A percentile compares a stretch with the other conserved stretches of the same genome.
Evolutionary conservation across 2,329 filamentous ascomycete species (phyloP).

Genomic region (Colletotrichum theobromicola): DNA sequence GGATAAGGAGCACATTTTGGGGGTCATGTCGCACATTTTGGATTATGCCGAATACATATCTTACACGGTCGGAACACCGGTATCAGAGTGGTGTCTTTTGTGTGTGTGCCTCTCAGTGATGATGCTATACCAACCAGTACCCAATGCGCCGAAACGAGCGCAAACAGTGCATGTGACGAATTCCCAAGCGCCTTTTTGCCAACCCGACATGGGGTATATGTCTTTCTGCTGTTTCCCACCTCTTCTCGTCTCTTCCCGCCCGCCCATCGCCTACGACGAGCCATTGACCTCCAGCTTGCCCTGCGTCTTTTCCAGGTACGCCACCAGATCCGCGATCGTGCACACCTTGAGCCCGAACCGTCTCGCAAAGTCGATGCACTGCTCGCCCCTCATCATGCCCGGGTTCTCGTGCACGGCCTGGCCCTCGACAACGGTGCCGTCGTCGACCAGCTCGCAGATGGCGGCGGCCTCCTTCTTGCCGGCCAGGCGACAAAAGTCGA

Average conservation of each 20-base stretch:
- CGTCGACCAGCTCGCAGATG: constrained; percentile 91
- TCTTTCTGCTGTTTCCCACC: neutral
- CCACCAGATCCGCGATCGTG: constrained; percentile 90
- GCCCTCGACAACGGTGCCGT: constrained; percentile 75
- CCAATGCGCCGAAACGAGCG: neutral
- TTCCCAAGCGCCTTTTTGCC: neutral
- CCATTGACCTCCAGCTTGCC: constrained; percentile 59
- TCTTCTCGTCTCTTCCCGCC: neutral
- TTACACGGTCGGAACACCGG: neutral
- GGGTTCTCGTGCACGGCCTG: constrained; percentile 67
- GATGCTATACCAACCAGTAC: neutral
- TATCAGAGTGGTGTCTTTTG: neutral
- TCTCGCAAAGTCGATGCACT: constrained; percentile 85
- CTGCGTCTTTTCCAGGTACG: constrained; percentile 78
- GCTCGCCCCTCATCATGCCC: constrained; percentile 93
- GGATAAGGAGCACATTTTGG: neutral
- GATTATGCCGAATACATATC: neutral
- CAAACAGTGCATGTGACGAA: neutral
- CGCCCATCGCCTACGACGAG: constrained; percentile 15
- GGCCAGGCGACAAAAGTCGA: constrained; percentile 87
- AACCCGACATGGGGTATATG: neutral
- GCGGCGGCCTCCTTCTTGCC: constrained; percentile 79
- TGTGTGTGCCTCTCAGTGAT: neutral
- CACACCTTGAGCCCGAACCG: constrained; percentile 91
- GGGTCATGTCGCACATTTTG: neutral